Percentiles rank a stretch among this genome's conserved stretches.
Evolutionary conservation across 257 asterid species (phyloP).

Genomic region (Jacaranda mimosifolia): DNA sequence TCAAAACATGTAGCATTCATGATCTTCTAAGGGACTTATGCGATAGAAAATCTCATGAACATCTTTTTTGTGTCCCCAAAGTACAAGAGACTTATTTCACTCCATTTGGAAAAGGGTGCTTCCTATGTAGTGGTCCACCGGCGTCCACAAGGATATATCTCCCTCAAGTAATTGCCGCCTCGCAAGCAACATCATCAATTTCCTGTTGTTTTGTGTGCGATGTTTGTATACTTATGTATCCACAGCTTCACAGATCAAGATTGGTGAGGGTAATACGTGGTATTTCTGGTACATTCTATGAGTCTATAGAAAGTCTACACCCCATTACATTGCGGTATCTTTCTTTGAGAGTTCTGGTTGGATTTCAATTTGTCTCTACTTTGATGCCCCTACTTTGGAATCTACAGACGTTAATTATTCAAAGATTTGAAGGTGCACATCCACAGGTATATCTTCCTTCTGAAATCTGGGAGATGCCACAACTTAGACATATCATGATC

Average conservation of each 20-base stretch:
- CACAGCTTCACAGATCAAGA: background rate
- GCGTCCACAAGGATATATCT: too few species aligned
- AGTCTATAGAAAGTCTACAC: too few species aligned
- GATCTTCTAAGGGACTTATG: constrained; percentile 41
- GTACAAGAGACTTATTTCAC: too few species aligned
- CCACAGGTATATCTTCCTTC: background rate
- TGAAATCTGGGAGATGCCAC: constrained; percentile 11
- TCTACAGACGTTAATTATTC: too few species aligned
- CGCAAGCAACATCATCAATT: background rate
- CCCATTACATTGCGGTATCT: background rate
- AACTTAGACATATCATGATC: background rate
- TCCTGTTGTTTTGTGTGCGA: background rate
- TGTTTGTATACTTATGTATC: background rate
- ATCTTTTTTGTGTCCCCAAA: too few species aligned
- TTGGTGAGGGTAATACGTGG: background rate
- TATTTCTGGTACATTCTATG: too few species aligned
- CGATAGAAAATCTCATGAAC: constrained; percentile 30
- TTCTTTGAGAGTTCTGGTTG: background rate
- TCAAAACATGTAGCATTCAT: constrained; percentile 38
- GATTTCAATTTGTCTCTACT: too few species aligned
- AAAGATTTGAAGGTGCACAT: too few species aligned
- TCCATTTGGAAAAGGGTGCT: too few species aligned
- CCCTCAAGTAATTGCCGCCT: background rate
- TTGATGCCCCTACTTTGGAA: too few species aligned
- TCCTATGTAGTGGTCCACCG: too few species aligned